phyloP scores from a whole-genome alignment of 148 eudicot genomes.

The Camellia sinensis region DNA sequence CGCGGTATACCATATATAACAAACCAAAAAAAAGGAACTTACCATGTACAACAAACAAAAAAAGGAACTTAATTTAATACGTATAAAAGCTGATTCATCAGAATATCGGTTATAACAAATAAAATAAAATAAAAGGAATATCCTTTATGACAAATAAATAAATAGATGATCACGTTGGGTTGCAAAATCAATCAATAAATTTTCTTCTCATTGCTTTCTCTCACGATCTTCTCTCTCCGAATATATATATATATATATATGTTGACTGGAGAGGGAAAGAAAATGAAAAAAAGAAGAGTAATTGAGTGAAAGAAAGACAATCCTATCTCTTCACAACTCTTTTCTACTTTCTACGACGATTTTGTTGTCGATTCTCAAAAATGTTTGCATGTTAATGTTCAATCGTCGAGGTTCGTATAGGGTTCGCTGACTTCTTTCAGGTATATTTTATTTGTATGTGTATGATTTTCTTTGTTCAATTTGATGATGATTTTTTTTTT shows the following conservation, averaged over 20 bases:
- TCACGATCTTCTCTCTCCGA: background rate
- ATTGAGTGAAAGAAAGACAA: slow-evolving; percentile 16
- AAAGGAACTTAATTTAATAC: too few relatives aligned
- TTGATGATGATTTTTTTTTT: background rate
- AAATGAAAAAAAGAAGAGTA: background rate
- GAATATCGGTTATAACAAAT: too few relatives aligned
- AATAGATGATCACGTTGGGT: too few relatives aligned
- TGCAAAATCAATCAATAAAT: too few relatives aligned
- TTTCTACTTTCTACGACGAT: background rate
- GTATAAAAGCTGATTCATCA: too few relatives aligned
- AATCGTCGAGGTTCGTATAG: slow-evolving; percentile 4
- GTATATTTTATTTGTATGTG: background rate
- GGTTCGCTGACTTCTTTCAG: slow-evolving; percentile 17
- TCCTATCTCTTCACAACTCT: background rate
- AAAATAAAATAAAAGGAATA: too few relatives aligned
- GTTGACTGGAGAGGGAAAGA: background rate
- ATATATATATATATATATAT: background rate
- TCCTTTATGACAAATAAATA: too few relatives aligned
- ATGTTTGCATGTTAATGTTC: background rate
- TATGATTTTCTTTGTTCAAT: too few relatives aligned
- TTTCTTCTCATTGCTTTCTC: background rate
- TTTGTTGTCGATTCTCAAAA: background rate
- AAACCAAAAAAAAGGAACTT: too few relatives aligned
- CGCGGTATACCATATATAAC: too few relatives aligned
- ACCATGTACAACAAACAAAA: too few relatives aligned